Percentiles rank a stretch among this genome's conserved stretches.
Evolutionary conservation across 371 early-diverging fungal genomes (phyloP).

Genomic region (Mortierella sp.): DNA sequence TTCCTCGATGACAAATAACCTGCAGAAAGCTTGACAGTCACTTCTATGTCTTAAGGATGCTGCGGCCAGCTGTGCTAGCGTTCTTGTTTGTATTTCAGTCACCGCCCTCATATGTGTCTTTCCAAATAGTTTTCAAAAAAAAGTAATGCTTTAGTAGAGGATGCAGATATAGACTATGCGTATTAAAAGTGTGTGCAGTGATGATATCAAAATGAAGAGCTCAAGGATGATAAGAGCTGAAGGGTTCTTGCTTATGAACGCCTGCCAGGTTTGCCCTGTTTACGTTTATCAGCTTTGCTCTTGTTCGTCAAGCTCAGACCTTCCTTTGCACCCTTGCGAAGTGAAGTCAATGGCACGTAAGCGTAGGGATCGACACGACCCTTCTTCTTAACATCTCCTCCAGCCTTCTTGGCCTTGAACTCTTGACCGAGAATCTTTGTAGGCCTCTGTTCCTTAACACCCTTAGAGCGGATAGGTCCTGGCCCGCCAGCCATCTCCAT

Average conservation of each 20-base stretch:
- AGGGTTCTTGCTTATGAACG: constrained; percentile 19
- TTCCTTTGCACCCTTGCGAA: constrained; percentile 52
- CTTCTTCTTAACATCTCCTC: constrained; percentile 92
- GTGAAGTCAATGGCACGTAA: constrained; percentile 87
- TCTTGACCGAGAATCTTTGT: constrained; percentile 62
- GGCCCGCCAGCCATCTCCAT: constrained; percentile 52
- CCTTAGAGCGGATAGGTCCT: constrained; percentile 53
- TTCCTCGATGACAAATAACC: background rate
- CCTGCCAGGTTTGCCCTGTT: constrained; percentile 45
- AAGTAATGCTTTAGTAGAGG: constrained; percentile 8
- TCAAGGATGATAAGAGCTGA: background rate
- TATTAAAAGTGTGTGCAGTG: constrained; percentile 2
- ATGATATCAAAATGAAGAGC: background rate
- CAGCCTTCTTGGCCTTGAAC: constrained; percentile 82
- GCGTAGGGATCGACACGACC: constrained; percentile 94
- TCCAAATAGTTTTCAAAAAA: background rate
- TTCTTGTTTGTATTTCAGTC: background rate
- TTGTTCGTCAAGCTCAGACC: constrained; percentile 52
- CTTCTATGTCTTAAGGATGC: background rate
- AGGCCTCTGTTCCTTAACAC: constrained; percentile 34
- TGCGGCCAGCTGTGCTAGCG: background rate
- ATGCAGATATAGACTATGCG: constrained; percentile 10
- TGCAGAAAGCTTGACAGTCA: background rate
- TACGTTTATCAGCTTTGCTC: constrained; percentile 56
- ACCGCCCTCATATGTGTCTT: background rate